A percentile compares a stretch with the other conserved stretches of the same genome.
Conservation (phyloP, 139 green algal genomes). For the Tetraselmis chui region DNA sequence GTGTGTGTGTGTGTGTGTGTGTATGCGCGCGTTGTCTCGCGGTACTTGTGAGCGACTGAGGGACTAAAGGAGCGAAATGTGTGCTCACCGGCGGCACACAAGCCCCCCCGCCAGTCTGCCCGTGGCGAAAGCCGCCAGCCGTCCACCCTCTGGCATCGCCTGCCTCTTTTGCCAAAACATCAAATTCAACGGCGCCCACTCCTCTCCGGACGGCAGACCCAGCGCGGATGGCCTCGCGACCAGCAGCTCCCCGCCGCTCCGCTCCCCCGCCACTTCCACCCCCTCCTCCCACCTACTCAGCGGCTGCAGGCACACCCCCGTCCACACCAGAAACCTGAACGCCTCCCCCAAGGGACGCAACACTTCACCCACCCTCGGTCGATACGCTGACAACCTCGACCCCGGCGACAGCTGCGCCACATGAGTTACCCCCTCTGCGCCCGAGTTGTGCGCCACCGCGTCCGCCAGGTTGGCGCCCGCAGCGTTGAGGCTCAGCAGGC, state of each 20-base stretch:
- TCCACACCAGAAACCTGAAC: neutral
- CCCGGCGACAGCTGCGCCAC: neutral
- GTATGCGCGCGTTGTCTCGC: too few relatives aligned
- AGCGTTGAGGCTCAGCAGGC: neutral
- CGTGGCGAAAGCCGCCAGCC: neutral
- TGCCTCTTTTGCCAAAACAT: neutral
- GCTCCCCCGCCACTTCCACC: neutral
- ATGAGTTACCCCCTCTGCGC: neutral
- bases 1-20: too few relatives aligned
- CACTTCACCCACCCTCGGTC: neutral
- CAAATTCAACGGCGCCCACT: neutral
- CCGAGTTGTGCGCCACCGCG: neutral
- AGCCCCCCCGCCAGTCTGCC: neutral
- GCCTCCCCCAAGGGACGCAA: neutral
- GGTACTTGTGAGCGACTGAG: too few relatives aligned
- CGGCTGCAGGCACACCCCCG: neutral
- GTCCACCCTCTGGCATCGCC: neutral
- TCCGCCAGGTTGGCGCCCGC: neutral
- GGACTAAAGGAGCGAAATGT: neutral
- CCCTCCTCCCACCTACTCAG: neutral
- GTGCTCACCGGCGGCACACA: neutral
- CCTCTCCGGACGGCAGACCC: neutral
- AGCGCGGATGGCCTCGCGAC: neutral
- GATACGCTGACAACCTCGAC: too few relatives aligned
- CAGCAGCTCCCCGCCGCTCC: neutral